Percentiles rank a stretch among this genome's conserved stretches.
Evolutionary conservation across 345 rosid genomes (phyloP).

Genomic region (Bruguiera parviflora): DNA sequence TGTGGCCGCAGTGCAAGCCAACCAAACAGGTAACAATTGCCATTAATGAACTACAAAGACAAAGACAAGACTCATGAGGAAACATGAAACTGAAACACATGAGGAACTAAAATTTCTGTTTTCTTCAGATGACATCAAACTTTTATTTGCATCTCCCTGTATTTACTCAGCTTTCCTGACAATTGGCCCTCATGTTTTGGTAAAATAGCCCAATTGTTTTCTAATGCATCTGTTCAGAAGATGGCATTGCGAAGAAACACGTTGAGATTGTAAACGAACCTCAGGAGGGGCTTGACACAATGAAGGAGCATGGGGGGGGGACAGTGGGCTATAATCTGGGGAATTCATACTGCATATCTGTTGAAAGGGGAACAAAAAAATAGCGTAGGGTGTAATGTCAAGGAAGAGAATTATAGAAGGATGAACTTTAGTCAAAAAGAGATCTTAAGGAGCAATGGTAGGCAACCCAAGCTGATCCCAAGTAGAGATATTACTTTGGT

Average conservation of each 20-base stretch:
- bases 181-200: background rate
- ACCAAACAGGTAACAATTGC: constrained; percentile 70
- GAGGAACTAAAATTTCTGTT: background rate
- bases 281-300: constrained; percentile 95
- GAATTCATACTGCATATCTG: constrained; percentile 75
- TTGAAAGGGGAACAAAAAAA: background rate
- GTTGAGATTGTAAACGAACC: constrained; percentile 38
- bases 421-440: background rate
- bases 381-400: background rate
- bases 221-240: background rate
- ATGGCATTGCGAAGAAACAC: background rate
- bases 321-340: constrained; percentile 65
- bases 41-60: constrained; percentile 68
- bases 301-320: constrained; percentile 62
- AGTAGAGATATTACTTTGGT: constrained; percentile 39
- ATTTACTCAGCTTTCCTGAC: background rate
- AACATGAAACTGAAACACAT: constrained; percentile 9
- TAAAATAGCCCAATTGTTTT: background rate
- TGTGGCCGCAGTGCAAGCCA: constrained; percentile 82
- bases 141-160: background rate
- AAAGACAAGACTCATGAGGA: constrained; percentile 11
- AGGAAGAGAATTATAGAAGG: background rate
- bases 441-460: background rate
- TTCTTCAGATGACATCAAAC: background rate
- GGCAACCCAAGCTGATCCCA: constrained; percentile 2